A percentile compares a stretch with the other conserved stretches of the same genome.
These are phyloP conservation scores for Fraxinus albicans DNA, from an alignment of 305 asterid genomes.

Conservation along the genomic window DNA sequence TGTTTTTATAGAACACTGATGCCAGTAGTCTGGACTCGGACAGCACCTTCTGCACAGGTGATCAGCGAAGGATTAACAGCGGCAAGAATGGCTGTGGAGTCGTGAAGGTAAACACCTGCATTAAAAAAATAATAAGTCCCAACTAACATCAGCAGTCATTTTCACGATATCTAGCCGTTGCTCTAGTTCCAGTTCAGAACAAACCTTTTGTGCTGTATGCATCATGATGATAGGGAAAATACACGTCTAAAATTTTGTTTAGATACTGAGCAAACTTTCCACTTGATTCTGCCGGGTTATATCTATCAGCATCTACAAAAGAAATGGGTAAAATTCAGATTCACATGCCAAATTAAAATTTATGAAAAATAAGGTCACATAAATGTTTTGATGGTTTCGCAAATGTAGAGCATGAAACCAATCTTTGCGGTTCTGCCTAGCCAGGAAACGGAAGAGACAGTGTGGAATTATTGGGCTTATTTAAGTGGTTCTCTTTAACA, in stretches of 20 bases:
- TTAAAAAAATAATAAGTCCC: constrained; percentile 16
- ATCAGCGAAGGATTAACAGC: constrained; percentile 81
- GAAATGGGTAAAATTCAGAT: constrained; percentile 13
- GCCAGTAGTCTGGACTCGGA: constrained; percentile 85
- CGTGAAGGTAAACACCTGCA: constrained; percentile 95
- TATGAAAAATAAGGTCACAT: not conserved
- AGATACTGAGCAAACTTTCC: constrained; percentile 76
- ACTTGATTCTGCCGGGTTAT: constrained; percentile 57
- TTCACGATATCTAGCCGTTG: not conserved
- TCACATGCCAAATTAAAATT: constrained; percentile 8
- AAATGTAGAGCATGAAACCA: not conserved
- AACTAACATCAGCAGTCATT: constrained; percentile 6
- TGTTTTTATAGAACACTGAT: constrained; percentile 80
- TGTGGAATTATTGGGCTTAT: no score
- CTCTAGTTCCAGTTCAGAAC: constrained; percentile 20
- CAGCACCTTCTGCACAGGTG: constrained; percentile 81
- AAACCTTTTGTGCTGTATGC: constrained; percentile 84
- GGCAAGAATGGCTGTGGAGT: constrained; percentile 87
- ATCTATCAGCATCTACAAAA: constrained; percentile 65
- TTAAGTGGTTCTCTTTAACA: no score
- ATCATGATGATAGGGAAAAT: constrained; percentile 78
- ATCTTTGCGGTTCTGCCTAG: not conserved
- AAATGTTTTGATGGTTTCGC: not conserved
- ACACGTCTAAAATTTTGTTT: constrained; percentile 74
- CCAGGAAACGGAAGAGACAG: not conserved